phyloP scores from a whole-genome alignment of 129 eudicot species.

The sunflower (Helianthus annuus) region DNA sequence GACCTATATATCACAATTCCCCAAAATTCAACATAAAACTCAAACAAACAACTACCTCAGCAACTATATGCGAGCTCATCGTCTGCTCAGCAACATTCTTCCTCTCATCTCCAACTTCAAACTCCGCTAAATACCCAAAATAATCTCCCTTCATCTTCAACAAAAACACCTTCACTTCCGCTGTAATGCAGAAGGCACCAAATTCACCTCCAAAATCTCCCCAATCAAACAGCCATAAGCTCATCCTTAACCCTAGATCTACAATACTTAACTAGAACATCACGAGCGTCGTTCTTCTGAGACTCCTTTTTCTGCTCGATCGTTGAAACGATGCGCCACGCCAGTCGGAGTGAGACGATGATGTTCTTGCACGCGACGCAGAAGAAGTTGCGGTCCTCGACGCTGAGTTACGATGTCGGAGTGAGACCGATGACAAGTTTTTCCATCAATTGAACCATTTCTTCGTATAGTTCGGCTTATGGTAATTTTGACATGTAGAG shows the following conservation, averaged over 20 bases:
- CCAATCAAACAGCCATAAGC: slow-evolving; percentile 35
- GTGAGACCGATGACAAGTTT: slow-evolving; percentile 45
- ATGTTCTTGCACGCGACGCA: slow-evolving; percentile 46
- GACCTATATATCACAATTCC: slow-evolving; percentile 1
- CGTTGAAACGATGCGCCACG: slow-evolving; percentile 45
- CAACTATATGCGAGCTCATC: slow-evolving; percentile 45
- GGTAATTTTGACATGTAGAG: slow-evolving; percentile 49
- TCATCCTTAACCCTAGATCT: slow-evolving; percentile 55
- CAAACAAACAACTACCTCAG: slow-evolving; percentile 33
- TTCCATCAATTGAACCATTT: slow-evolving; percentile 64
- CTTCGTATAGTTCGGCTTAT: slow-evolving; percentile 65
- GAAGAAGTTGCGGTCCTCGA: slow-evolving; percentile 60
- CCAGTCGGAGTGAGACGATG: slow-evolving; percentile 40
- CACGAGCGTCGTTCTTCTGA: slow-evolving; percentile 56
- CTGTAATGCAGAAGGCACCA: too few species aligned
- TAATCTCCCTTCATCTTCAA: slow-evolving; percentile 54
- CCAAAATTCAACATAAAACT: background rate
- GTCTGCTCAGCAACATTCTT: slow-evolving; percentile 59
- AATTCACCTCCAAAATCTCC: too few species aligned
- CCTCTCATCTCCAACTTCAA: slow-evolving; percentile 48
- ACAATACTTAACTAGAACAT: slow-evolving; percentile 49
- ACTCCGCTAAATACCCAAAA: slow-evolving; percentile 58
- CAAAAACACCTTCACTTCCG: slow-evolving; percentile 10
- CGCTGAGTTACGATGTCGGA: slow-evolving; percentile 44
- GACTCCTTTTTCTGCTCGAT: slow-evolving; percentile 47